These are phyloP conservation scores for Ogataea zsoltii DNA, from an alignment of 805 yeast genomes.

Conservation along the genomic window DNA sequence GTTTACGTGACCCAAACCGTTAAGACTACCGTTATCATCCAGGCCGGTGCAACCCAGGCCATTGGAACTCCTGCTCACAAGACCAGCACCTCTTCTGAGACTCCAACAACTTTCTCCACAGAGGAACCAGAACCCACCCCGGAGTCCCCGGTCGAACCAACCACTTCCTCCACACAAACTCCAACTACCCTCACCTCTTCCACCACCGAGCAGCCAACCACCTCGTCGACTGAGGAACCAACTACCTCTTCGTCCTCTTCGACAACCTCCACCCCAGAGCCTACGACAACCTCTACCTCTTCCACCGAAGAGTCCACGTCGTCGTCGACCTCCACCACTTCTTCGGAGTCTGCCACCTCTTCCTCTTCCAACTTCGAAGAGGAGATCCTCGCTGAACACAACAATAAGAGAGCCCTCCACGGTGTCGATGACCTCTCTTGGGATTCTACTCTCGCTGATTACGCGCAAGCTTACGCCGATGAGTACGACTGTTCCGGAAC, in stretches of 20 bases:
- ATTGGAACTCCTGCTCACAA: slow-evolving; percentile 15
- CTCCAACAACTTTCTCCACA: slow-evolving; percentile 2
- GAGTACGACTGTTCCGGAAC: slow-evolving; percentile 58
- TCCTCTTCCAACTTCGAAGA: slow-evolving; percentile 24
- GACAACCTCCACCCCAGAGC: slow-evolving; percentile 20
- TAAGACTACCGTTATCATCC: slow-evolving; percentile 24
- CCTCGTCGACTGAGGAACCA: slow-evolving; percentile 10
- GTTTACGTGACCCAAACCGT: slow-evolving; percentile 28
- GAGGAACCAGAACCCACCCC: too few relatives aligned
- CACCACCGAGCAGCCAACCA: not conserved
- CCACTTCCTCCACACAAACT: not conserved
- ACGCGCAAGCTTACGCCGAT: slow-evolving; percentile 62
- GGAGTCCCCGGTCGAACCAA: slow-evolving; percentile 1
- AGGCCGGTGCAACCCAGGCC: slow-evolving; percentile 22
- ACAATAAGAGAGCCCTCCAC: slow-evolving; percentile 57
- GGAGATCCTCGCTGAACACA: slow-evolving; percentile 60
- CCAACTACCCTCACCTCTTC: slow-evolving; percentile 12
- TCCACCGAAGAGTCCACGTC: slow-evolving; percentile 22
- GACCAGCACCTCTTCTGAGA: slow-evolving; percentile 8
- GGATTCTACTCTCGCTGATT: slow-evolving; percentile 51
- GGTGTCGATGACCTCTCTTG: slow-evolving; percentile 53
- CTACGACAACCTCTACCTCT: slow-evolving; percentile 20
- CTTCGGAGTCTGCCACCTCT: slow-evolving; percentile 20
- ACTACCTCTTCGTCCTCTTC: slow-evolving; percentile 18
- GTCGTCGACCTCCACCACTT: slow-evolving; percentile 21